These are phyloP conservation scores for Sequoiadendron giganteum DNA, from an alignment of 75 land plant genomes.

Conservation along the genomic window DNA sequence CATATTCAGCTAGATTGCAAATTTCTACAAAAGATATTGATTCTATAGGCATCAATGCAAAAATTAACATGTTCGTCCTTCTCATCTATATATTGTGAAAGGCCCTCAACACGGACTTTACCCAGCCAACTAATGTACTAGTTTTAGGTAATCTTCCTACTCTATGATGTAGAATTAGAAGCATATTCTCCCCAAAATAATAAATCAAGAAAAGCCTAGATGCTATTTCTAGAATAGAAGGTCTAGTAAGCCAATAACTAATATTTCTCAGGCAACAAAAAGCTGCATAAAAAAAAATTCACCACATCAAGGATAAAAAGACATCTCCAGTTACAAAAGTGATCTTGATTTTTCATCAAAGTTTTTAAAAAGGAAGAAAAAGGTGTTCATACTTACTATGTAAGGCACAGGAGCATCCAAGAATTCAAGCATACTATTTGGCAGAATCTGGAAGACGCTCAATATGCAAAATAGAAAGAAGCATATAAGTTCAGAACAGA, in stretches of 20 bases:
- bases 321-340: not conserved
- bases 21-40: too few species aligned
- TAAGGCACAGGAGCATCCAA: constrained; percentile 99
- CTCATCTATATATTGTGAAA: not conserved
- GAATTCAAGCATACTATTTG: constrained; percentile 95
- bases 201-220: not conserved
- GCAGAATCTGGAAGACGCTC: constrained; percentile 64
- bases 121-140: not conserved
- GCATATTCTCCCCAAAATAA: not conserved
- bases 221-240: not conserved
- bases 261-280: not conserved
- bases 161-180: not conserved
- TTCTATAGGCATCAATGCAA: not conserved
- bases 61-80: not conserved
- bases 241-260: not conserved
- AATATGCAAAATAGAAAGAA: not conserved
- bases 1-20: too few species aligned
- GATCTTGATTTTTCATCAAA: not conserved
- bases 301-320: not conserved
- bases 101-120: not conserved
- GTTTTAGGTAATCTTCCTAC: not conserved
- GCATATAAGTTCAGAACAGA: not conserved
- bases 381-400: constrained; percentile 50
- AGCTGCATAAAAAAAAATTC: not conserved
- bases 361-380: not conserved